Evolutionary conservation across 2,329 filamentous ascomycete species (phyloP), one percentile per base, ranked within the genome.

Genomic region (Fusarium continuum): DNA sequence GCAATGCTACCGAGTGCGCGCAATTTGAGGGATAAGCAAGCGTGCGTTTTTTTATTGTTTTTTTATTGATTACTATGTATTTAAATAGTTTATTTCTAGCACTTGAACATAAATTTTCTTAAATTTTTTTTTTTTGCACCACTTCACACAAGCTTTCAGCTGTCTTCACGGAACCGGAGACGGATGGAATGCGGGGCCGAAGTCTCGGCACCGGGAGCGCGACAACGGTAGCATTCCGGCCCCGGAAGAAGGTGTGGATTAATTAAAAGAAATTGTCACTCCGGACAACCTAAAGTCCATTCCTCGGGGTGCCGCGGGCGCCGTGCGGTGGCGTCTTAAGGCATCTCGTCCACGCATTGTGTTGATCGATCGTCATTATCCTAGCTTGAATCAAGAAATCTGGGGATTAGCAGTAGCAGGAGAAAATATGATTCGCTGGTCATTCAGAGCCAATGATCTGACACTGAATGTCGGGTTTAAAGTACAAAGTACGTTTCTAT

Each of bases 1-100:
- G 72, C 38, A 62, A 65, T 25, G 62, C 69, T 11, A 67, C 62
- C 4, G 72, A 73, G 39, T 73, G 72, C 43, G 70, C 61, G 17
- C 49, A 68, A 38, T 23, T 64, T 20, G 38, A 50, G 7, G 38
- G 45, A 36, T 70, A 40, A 54, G 25, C 16, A 9, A 26, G 29
- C 10, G 16, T 14, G 17, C 38, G 35, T 7, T 38, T 40, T 13
- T 7, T 13, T 16, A 32, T 14, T 7, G 38, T 40, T 13, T 7
- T 13, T 16, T 36, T 14, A 14, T 17, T 22, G 29, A 41, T 32
- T 48, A 22, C n/a, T 31, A 23, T 43, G 51, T 49, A 54, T 34
- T n/a, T n/a, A n/a, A n/a, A 48, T 55, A 59, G 10, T 40, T 62
- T 39, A 16, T 49, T 32, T 44, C 14, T 52, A 51, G 17, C 22